Evolutionary conservation across 441 rosid genomes (phyloP).

Genomic region (Adansonia grandidieri): DNA sequence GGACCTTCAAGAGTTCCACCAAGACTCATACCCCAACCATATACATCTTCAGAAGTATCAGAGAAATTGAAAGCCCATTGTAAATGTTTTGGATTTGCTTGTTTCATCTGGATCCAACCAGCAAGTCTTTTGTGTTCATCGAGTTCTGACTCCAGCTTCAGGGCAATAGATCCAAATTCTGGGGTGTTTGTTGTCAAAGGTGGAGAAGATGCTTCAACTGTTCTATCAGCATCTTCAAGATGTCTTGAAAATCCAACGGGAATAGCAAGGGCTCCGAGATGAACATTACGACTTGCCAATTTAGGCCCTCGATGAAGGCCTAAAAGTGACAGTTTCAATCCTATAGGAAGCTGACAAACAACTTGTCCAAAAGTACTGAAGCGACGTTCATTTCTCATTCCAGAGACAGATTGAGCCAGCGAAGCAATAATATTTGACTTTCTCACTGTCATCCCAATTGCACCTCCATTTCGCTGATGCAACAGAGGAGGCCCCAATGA

Average conservation of each 20-base stretch:
- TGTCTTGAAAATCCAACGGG: slow-evolving; percentile 53
- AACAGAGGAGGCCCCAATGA: slow-evolving; percentile 75
- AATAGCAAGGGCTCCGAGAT: slow-evolving; percentile 54
- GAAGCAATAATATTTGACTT: slow-evolving; percentile 63
- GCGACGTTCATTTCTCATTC: slow-evolving; percentile 39
- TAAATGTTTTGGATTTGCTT: slow-evolving; percentile 43
- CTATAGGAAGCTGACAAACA: slow-evolving; percentile 57
- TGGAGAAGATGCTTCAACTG: slow-evolving; percentile 36
- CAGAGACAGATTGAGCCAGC: slow-evolving; percentile 63
- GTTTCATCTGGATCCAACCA: slow-evolving; percentile 79
- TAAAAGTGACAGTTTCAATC: slow-evolving; percentile 57
- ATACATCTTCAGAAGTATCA: slow-evolving; percentile 63
- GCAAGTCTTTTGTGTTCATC: slow-evolving; percentile 61
- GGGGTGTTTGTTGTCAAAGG: slow-evolving; percentile 29
- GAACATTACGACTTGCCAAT: slow-evolving; percentile 34
- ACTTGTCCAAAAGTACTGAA: slow-evolving; percentile 76
- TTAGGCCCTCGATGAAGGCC: slow-evolving; percentile 59
- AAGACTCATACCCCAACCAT: slow-evolving; percentile 74
- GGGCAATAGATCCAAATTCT: slow-evolving; percentile 49
- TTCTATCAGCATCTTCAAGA: slow-evolving; percentile 26
- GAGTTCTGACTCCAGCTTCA: slow-evolving; percentile 66
- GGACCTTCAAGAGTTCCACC: slow-evolving; percentile 57
- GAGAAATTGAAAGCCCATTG: slow-evolving; percentile 67
- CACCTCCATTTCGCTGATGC: slow-evolving; percentile 59
- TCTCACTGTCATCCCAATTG: slow-evolving; percentile 62